Evolutionary conservation across 805 yeast species (phyloP), one percentile per base, ranked within the genome.

Genomic region (Myxozyma melibiosi): DNA sequence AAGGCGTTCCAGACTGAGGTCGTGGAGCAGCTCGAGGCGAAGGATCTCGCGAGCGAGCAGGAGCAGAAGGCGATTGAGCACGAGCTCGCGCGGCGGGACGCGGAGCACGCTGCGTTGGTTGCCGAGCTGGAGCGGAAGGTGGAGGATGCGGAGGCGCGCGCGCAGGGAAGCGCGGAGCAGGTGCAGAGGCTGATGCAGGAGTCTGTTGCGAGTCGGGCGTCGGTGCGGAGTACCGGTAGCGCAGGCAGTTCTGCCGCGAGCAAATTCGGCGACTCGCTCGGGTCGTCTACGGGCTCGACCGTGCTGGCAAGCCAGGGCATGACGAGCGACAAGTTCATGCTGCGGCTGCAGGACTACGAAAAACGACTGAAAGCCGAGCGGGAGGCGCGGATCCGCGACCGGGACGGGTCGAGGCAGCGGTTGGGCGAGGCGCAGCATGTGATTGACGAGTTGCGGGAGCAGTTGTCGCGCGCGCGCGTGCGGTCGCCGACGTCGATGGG

Each of bases 351-450:
- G 22, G 67, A 64, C 16, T 55, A 62, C 41, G 67, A 64, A 34
- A 50, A 60, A n/a, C 59, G 67, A 20, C 57, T 62, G 9, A 64
- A 64, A 34, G 65, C 63, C 18, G 67, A 64, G 47, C 60, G 66
- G 13, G 67, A 64, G 44, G 66, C 63, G 6, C 55, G 67, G 8
- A 51, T 62, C 18, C 60, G 62, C 8, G 67, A 64, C 40, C 66
- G 60, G n/a, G 56, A 62, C 25, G 67, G 67, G 0, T 65, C 67
- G 8, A 33, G 56, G n/a, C 63, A 64, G 30, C 20, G 64, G 25
- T 43, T 64, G n/a, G 51, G 53, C 31, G 66, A 64, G 31, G 54
- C 62, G 20, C 50, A 45, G 31, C 16, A 13, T 34, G 31, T 45
- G 31, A 45, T 45, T 24, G 50, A 45, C 14, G 50, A 45, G 3